Evolutionary conservation across 176 grass and related monocot species (phyloP), one percentile per base, ranked within the genome.

Genomic region (Oryza glaberrima): DNA sequence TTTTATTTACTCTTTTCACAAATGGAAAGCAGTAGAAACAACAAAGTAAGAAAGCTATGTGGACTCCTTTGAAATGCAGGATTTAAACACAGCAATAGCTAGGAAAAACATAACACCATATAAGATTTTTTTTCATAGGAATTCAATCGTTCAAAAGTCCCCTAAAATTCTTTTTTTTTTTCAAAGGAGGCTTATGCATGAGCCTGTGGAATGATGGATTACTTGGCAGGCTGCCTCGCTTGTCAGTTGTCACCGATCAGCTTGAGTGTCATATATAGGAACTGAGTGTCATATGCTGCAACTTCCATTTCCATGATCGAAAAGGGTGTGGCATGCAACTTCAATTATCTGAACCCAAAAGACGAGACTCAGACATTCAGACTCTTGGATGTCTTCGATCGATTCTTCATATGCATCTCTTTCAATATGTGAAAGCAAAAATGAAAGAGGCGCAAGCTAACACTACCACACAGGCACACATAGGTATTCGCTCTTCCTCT

Each of bases 341-440:
- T 64, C 80, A 16, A 9, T 68, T 44, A 64, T 80, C 43, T 47
- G 28, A 66, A 83, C 40, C 35, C 35, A 12, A 72, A 72, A 70
- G 26, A 32, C 0, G 65, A 69, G 35, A 35, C 51, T 56, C 51
- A 56, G 51, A 19, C 51, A 56, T 56, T 56, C 51, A 56, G 16
- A 17, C 7, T 17, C 12, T 6, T 17, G 48, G 34, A 49, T 56
- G 20, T 81, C 34, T 46, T 30, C 16, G 52, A 19, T 20, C 52
- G 52, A 20, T 56, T 56, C 16, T 49, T 56, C 52, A 2, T 19
- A 44, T 1, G 43, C 6, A 12, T 17, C 26, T 36, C 71, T 51
- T n/a, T 10, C 25, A n/a, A 15, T 16, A 41, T 67, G 60, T 43
- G 70, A 75, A n/a, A 15, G 28, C 2, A 63, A 72, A 45, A 11